Base-by-base conservation (phyloP, 2,329 filamentous ascomycete species). In the Nemania sp. region DNA sequence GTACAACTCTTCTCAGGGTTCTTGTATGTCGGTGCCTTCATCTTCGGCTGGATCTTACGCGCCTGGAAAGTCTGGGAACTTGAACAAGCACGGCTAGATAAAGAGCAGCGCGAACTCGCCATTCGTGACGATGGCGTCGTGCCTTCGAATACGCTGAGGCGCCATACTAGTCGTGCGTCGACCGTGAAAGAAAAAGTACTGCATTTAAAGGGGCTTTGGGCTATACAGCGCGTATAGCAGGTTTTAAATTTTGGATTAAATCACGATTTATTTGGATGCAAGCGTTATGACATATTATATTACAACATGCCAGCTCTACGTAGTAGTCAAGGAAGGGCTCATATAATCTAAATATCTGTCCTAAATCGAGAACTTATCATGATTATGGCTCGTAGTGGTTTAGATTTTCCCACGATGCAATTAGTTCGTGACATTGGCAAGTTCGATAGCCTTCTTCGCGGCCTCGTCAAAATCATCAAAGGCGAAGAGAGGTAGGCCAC, bases 381-480 rank as follows among this genome's bases (percentile, higher is more conserved):
- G n/a, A n/a, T n/a, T n/a, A n/a, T n/a, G n/a, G n/a, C n/a, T n/a
- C n/a, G n/a, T n/a, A n/a, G n/a, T n/a, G n/a, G n/a, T n/a, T n/a
- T n/a, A n/a, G n/a, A n/a, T 8, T 47, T 24, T 43, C 1, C 10
- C 22, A 18, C 24, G 35, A 6, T 24, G 35, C 20, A 20, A n/a
- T 56, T 15, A 41, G 11, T 54, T 54, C 24, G 38, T 61, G 45
- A 70, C 65, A 35, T 78, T 80, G 2, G 87, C 86, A 68, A 92
- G 77, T 75, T 88, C 85, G 41, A 92, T 87, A 1, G 88, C 90
- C 77, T 91, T 90, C 62, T 82, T 83, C 0, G 89, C 90, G 0
- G 92, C 92, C 77, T 92, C 89, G 69, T 92, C 89, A 76, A 93
- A 93, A 69, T 89, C 88, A 79, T 93, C 91, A 80, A 89, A 93